Evolutionary conservation across 345 rosid genomes (phyloP).

Genomic region (Hibiscus syriacus): DNA sequence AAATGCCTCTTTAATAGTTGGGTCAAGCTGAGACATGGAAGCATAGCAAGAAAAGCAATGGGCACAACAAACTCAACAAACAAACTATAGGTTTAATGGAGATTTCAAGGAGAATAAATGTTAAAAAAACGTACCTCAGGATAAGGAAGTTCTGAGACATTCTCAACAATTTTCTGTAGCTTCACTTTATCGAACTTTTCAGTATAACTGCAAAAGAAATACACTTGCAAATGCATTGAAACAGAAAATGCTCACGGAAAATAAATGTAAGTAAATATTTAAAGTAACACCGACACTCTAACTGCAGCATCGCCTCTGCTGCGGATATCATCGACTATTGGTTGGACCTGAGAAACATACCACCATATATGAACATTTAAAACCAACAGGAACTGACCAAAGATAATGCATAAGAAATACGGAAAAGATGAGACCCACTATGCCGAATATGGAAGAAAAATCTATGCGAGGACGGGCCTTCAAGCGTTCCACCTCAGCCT

Average conservation of each 20-base stretch:
- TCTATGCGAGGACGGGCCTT: constrained; percentile 81
- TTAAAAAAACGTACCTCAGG: constrained; percentile 52
- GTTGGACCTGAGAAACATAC: constrained; percentile 38
- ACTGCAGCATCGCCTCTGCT: constrained; percentile 33
- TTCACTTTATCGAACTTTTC: constrained; percentile 74
- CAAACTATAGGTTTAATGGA: background rate
- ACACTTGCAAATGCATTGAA: background rate
- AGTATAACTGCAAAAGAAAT: constrained; percentile 49
- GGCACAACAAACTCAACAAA: background rate
- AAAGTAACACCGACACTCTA: constrained; percentile 30
- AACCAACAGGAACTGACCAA: background rate
- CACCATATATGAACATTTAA: background rate
- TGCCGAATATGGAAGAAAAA: constrained; percentile 60
- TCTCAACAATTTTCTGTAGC: constrained; percentile 46
- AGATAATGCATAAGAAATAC: background rate
- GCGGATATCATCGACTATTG: constrained; percentile 73
- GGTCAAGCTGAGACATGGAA: constrained; percentile 48
- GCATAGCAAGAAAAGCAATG: background rate
- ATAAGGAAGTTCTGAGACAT: constrained; percentile 53
- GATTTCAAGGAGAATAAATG: background rate
- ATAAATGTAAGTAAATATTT: background rate
- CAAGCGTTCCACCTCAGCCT: constrained; percentile 40
- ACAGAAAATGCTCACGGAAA: background rate
- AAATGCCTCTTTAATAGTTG: constrained; percentile 55
- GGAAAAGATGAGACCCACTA: constrained; percentile 25